Evolutionary conservation across 2,329 filamentous ascomycete genomes (phyloP), one percentile per base, ranked within the genome.

Genomic region (Cryphonectria japonica): DNA sequence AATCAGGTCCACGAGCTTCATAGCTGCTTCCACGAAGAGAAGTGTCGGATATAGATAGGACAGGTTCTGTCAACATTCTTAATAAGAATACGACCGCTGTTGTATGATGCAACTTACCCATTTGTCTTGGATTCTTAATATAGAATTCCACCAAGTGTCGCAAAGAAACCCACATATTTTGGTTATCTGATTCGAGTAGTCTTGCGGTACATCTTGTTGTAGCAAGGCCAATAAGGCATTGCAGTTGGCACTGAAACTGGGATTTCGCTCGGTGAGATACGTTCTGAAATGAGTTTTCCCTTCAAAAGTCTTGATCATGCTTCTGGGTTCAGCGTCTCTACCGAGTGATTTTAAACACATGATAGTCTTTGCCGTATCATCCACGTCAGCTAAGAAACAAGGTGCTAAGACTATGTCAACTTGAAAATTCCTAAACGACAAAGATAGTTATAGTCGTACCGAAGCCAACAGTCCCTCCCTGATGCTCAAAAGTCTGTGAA

Each of bases 171-270:
- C 2, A 7, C 11, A 3, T 0, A 19, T 5, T n/a, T 60, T 68
- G 1, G 2, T 1, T 2, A 68, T 68, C 29, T 62, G 39, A 2
- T 22, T 19, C 2, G 32, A 32, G 22, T 52, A 52, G 14, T n/a
- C n/a, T n/a, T 7, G 9, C 3, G 22, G 2, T 1, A 16, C 32
- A 3, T 52, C 19, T 14, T 16, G 57, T 13, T 62, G 41, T 14
- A 68, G 57, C 6, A 68, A 32, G 0, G 66, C 66, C 0, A n/a
- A 11, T 0, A 68, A 19, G 2, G 19, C 29, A 16, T 62, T 62
- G 57, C 66, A 68, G 19, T 68, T 68, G 16, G 34, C 66, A 5
- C 39, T 62, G 3, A 62, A 50, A 41, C 66, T 68, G 2, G 54
- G 66, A 9, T 68, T 19, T 22, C 66, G 52, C 26, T 68, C 66